Evolutionary conservation across 2,329 filamentous ascomycete genomes (phyloP).

Genomic region (Calonectria crousiana): DNA sequence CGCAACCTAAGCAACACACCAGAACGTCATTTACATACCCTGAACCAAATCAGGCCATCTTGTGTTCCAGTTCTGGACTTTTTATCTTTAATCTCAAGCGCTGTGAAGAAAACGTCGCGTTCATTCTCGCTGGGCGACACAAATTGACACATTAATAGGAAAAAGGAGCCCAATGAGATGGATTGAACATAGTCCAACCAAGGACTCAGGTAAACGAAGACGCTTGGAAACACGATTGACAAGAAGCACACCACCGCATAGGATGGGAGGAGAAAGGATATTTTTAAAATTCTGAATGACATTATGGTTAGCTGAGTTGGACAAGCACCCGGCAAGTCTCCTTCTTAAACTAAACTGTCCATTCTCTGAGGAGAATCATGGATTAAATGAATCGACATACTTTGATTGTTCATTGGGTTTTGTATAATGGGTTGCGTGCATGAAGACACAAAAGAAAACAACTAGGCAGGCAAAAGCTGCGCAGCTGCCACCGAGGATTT

Average conservation of each 20-base stretch:
- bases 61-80: not conserved
- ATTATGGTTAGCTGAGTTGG: not conserved
- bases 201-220: constrained; percentile 32
- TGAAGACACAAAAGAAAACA: constrained; percentile 28
- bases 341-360: not conserved
- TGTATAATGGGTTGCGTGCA: constrained; percentile 36
- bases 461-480: constrained; percentile 27
- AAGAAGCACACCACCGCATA: constrained; percentile 36
- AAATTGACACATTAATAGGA: constrained; percentile 39
- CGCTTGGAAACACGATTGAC: constrained; percentile 22
- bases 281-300: constrained; percentile 29
- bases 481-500: constrained; percentile 35
- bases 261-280: constrained; percentile 31
- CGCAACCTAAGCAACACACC: too few species aligned
- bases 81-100: constrained; percentile 28
- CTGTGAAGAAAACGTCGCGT: constrained; percentile 38
- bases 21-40: not conserved
- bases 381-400: constrained; percentile 14
- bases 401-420: constrained; percentile 40
- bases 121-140: constrained; percentile 33
- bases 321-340: not conserved
- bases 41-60: constrained; percentile 36
- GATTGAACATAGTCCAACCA: constrained; percentile 36
- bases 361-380: not conserved
- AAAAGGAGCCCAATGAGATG: constrained; percentile 35